Evolutionary conservation across 2,329 filamentous ascomycete genomes (phyloP), one percentile per base, ranked within the genome.

Genomic region (Akanthomyces dipterigenus): DNA sequence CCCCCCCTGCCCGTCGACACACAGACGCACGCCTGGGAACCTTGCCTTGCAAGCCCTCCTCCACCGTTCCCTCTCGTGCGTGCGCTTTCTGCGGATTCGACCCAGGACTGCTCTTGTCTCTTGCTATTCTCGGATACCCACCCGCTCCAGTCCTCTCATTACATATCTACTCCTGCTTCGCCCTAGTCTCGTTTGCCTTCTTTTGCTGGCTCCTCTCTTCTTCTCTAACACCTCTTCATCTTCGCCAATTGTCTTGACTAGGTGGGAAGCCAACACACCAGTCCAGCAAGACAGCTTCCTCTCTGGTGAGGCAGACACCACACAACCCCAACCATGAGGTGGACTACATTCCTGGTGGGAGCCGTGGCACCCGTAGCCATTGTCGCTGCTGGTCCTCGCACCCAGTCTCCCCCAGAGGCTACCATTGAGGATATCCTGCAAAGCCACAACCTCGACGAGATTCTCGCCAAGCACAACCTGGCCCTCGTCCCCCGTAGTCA

Each of bases 401-500:
- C 68, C 1, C 63, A 64, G 18, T 71, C 70, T 18, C 62, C 67
- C 8, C 69, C 70, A 24, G 75, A 76, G 55, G 60, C 75, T 14
- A 70, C 76, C 12, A 72, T 79, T 24, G 75, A 76, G n/a, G 75
- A 74, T 40, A 66, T 76, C 43, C 67, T 79, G 42, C 72, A 72
- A 50, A 77, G 72, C 66, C 74, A 78, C 65, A 77, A 76, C 20
- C 72, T 79, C 24, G 75, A 76, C 24, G 75, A 74, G 49, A 66
- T 76, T 49, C 67, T 79, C 45, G 73, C 73, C 48, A 78, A 72
- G 66, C 76, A 78, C 66, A 77, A 78, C 58, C 69, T 79, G 36
- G 77, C 74, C 31, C 67, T 79, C 55, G 77, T 78, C 8, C 77
- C 77, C 38, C 71, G 75, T n/a, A 76, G 75, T 50, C 76, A 79